Base-by-base conservation (phyloP, 805 yeast genomes). In the Saccharomycopsis microspora region DNA sequence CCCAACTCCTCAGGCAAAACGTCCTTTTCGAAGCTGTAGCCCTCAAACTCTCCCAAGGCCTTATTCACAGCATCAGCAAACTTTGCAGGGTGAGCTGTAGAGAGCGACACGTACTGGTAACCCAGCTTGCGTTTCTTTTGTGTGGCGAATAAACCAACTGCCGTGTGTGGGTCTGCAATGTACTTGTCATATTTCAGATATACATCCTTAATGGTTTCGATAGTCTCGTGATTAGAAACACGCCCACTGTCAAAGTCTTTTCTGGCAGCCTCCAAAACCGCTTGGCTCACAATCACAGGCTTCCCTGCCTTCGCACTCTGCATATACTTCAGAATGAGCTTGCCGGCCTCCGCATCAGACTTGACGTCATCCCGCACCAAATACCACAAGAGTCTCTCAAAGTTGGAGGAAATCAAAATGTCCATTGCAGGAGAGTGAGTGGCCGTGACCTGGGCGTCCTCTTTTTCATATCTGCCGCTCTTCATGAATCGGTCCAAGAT, bases 1-100 rank as follows among this genome's bases (percentile, higher is more conserved):
- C 75, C 82, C 66, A 93, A 76, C 66, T 87, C 96, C 32, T 72
- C 85, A 37, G 98, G 97, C 48, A 93, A 74, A 27, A 93, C 97
- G 56, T 86, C 87, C 43, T 72, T 72, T 59, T 87, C 96, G 60
- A 93, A 93, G 3, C 88, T 78, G 68, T 93, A 93, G 27, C 78
- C 88, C 8, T 72, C 76, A 52, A 78, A 72, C 1, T 72, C 72
- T 42, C 66, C 61, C 55, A 93, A 72, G 3, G 97, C 87, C 57
- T 75, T 68, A 64, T 89, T 82, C 30, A 93, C 99, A 44, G 96
- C 98, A 54, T 87, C 97, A 30, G 96, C 85, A 60, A 93, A 93
- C 68, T 93, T 93, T 52, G 98, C 99, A 40, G 99, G 99, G 64
- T 93, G 99, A 5, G 99, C 99, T 43, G 99, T 93, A 7, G 97